Conservation (phyloP, 129 eudicot genomes). For the Ambrosia trifida region DNA sequence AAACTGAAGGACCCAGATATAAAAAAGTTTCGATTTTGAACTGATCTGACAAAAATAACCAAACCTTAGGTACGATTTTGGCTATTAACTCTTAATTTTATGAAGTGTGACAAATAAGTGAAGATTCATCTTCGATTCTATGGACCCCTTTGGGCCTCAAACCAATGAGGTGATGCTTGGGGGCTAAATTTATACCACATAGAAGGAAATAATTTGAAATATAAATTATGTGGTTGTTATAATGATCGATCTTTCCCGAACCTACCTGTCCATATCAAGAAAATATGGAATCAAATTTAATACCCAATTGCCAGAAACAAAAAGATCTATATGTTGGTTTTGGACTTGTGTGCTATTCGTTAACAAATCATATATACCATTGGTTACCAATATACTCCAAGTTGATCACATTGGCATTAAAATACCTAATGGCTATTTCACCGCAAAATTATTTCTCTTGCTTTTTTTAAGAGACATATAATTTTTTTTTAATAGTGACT, state of each 20-base stretch:
- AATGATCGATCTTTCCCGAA: constrained; percentile 14
- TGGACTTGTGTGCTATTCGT: no score
- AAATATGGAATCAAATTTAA: background rate
- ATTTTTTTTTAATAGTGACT: no score
- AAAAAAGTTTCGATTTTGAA: no score
- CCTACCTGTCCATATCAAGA: background rate
- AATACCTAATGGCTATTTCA: no score
- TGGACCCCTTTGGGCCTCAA: constrained; percentile 23
- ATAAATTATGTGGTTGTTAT: background rate
- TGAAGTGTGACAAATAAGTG: background rate
- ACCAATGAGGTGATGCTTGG: background rate
- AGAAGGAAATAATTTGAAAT: background rate
- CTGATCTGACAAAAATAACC: no score
- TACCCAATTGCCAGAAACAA: background rate
- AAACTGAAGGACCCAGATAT: no score
- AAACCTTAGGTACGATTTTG: background rate
- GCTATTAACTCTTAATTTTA: background rate
- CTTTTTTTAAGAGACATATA: no score
- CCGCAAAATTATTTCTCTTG: no score
- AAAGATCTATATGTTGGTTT: background rate
- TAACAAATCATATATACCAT: no score
- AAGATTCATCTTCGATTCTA: constrained; percentile 9
- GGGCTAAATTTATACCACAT: constrained; percentile 7
- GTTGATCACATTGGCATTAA: no score
- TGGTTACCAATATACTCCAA: no score